A percentile compares a stretch with the other conserved stretches of the same genome.
These are phyloP conservation scores for Coniella vitis DNA, from an alignment of 2,329 filamentous ascomycete genomes.

Conservation along the genomic window DNA sequence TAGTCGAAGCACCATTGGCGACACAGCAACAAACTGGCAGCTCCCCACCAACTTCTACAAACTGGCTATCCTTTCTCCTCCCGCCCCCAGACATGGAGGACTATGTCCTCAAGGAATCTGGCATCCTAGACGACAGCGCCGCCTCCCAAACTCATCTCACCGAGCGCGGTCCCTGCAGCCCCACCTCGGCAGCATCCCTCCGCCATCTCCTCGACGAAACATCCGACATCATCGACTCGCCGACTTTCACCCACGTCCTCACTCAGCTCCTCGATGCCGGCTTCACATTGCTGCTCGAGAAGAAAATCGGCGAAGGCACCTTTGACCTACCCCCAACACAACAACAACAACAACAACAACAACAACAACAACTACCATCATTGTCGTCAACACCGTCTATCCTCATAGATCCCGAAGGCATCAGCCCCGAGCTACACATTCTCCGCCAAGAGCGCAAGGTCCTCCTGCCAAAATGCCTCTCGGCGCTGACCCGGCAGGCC, in stretches of 20 bases:
- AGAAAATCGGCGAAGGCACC: conserved; percentile 70
- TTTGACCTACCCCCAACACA: conserved; percentile 54
- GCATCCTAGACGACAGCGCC: conserved; percentile 55
- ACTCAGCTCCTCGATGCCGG: conserved; percentile 79
- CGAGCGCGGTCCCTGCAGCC: conserved; percentile 22
- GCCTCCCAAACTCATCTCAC: conserved; percentile 21
- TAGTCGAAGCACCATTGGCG: conserved; percentile 59
- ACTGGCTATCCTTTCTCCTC: conserved; percentile 81
- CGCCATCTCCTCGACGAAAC: conserved; percentile 90
- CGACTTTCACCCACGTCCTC: conserved; percentile 80
- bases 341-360: no score
- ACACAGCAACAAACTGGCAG: background rate
- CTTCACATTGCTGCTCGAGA: conserved; percentile 77
- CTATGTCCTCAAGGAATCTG: conserved; percentile 77
- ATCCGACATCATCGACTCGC: conserved; percentile 90
- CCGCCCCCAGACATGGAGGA: conserved; percentile 74
- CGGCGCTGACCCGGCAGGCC: conserved; percentile 83
- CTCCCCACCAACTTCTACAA: conserved; percentile 31
- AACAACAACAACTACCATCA: conserved; percentile 15
- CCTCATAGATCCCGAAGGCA: conserved; percentile 20
- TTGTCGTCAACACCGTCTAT: conserved; percentile 14
- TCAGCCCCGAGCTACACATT: conserved; percentile 47
- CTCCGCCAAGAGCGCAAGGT: conserved; percentile 52
- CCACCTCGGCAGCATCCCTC: conserved; percentile 52
- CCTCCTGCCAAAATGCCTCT: conserved; percentile 79